A percentile compares a stretch with the other conserved stretches of the same genome.
These are phyloP conservation scores for Zanthoxylum bungeanum DNA, from an alignment of 345 rosid genomes.

Conservation along the genomic window DNA sequence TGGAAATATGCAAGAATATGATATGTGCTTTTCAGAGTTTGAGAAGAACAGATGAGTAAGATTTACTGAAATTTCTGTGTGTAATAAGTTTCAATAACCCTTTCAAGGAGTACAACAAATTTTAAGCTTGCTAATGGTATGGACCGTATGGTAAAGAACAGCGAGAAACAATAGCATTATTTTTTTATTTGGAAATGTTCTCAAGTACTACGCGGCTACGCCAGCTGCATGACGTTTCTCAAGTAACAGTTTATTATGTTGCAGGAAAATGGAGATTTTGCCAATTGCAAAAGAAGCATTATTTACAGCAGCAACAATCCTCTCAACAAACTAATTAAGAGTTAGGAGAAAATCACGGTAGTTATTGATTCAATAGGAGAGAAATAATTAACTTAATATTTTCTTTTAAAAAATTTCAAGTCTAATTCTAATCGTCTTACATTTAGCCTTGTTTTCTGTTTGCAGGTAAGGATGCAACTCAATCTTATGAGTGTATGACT, in stretches of 20 bases:
- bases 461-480: constrained; percentile 4
- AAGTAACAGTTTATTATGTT: constrained; percentile 18
- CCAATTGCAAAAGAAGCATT: constrained; percentile 72
- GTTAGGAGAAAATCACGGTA: neutral
- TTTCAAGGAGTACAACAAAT: neutral
- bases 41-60: constrained; percentile 53
- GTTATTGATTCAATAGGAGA: too few species aligned
- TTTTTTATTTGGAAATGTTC: neutral
- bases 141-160: neutral
- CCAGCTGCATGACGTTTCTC: neutral
- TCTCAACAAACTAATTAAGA: constrained; percentile 30
- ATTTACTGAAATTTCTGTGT: neutral
- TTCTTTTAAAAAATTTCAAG: constrained; percentile 1
- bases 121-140: constrained; percentile 1
- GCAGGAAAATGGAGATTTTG: constrained; percentile 65
- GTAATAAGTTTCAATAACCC: neutral
- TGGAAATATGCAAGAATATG: constrained; percentile 56
- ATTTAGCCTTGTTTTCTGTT: neutral
- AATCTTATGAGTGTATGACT: neutral
- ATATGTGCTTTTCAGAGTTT: constrained; percentile 55
- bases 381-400: too few species aligned
- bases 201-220: neutral
- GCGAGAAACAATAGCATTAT: neutral
- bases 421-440: neutral
- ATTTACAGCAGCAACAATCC: constrained; percentile 63